Evolutionary conservation across 163 green algal species (phyloP).

Genomic region (Scenedesmus sp.): DNA sequence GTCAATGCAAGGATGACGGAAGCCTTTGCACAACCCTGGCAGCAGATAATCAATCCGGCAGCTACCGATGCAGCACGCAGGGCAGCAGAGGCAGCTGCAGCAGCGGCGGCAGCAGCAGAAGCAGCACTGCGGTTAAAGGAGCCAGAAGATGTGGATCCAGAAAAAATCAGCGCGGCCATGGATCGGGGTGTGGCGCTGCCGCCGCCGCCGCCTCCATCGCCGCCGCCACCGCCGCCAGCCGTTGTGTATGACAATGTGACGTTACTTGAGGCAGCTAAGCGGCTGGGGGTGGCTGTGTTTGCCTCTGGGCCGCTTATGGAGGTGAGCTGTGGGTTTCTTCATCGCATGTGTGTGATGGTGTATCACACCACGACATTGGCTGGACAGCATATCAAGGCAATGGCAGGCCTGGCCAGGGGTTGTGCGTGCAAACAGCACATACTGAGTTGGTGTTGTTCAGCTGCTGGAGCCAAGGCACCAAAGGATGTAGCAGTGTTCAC

Average conservation of each 20-base stretch:
- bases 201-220: neutral
- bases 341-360: too few species aligned
- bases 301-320: constrained; percentile 74
- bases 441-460: too few species aligned
- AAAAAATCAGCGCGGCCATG: neutral
- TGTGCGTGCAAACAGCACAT: too few species aligned
- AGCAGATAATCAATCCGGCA: constrained; percentile 54
- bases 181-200: neutral
- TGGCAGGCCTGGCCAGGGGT: too few species aligned
- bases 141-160: neutral
- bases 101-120: constrained; percentile 1
- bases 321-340: constrained; percentile 23
- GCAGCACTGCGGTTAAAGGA: neutral
- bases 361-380: too few species aligned
- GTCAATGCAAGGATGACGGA: constrained; percentile 76
- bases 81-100: neutral
- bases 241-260: constrained; percentile 41
- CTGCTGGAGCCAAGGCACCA: too few species aligned
- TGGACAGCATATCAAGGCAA: too few species aligned
- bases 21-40: constrained; percentile 72
- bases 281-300: constrained; percentile 77
- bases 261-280: constrained; percentile 68
- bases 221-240: neutral
- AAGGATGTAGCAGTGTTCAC: too few species aligned
- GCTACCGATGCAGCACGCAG: constrained; percentile 25